A percentile compares a stretch with the other conserved stretches of the same genome.
phyloP scores from a whole-genome alignment of 139 green algal species.

The Closterium sp. region DNA sequence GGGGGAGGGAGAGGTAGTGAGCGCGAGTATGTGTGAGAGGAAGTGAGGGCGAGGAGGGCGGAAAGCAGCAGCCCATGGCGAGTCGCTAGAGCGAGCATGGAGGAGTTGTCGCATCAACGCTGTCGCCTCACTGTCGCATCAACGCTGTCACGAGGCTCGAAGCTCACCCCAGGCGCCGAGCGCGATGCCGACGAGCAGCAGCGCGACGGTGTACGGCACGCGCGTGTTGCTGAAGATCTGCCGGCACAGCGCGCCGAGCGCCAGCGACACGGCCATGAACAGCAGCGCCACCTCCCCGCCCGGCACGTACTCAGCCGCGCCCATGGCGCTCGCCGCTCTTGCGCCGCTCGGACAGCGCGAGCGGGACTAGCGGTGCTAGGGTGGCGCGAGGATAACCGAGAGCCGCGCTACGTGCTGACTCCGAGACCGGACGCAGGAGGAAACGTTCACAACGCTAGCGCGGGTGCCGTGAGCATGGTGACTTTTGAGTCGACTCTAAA shows the following conservation, averaged over 20 bases:
- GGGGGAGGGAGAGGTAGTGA: not conserved
- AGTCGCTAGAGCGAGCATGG: not conserved
- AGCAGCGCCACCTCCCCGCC: slow-evolving; percentile 26
- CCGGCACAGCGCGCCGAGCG: slow-evolving; percentile 14
- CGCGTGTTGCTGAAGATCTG: slow-evolving; percentile 26
- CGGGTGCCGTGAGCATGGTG: too few species aligned
- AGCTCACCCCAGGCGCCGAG: too few species aligned
- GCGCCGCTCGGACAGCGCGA: not conserved
- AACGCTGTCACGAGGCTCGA: too few species aligned
- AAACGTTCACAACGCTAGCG: not conserved
- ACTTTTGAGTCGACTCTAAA: too few species aligned
- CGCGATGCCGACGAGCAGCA: slow-evolving; percentile 37
- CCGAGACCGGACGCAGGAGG: not conserved
- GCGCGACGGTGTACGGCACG: slow-evolving; percentile 42
- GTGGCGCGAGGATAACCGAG: not conserved
- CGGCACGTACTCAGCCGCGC: not conserved
- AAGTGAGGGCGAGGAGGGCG: too few species aligned
- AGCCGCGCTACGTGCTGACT: not conserved
- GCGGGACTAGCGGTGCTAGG: not conserved
- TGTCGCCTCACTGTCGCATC: too few species aligned
- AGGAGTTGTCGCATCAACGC: too few species aligned
- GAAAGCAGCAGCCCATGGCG: not conserved
- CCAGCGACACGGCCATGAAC: slow-evolving; percentile 32
- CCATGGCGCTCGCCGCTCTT: not conserved
- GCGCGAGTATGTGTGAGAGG: not conserved